These are phyloP conservation scores for Capsella bursapastoris DNA, from an alignment of 345 rosid species.

Conservation along the genomic window DNA sequence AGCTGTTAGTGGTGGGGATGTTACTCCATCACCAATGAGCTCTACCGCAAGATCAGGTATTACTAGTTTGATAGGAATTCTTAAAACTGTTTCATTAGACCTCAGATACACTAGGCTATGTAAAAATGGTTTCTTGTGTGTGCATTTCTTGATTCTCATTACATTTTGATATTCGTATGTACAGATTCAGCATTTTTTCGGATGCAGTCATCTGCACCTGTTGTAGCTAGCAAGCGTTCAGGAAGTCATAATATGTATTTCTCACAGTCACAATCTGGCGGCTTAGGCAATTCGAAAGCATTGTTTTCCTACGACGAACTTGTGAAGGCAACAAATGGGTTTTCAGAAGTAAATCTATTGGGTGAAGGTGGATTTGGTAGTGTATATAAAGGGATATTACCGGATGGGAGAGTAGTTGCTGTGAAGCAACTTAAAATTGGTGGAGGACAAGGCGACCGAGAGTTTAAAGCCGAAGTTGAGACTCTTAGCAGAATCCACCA, in stretches of 20 bases:
- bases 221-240: slow-evolving; percentile 57
- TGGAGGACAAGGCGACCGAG: slow-evolving; percentile 93
- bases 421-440: slow-evolving; percentile 87
- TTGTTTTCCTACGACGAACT: slow-evolving; percentile 77
- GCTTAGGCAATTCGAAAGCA: slow-evolving; percentile 77
- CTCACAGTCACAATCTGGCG: slow-evolving; percentile 64
- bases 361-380: slow-evolving; percentile 98
- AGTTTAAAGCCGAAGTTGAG: slow-evolving; percentile 91
- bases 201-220: slow-evolving; percentile 69
- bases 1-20: slow-evolving; percentile 58
- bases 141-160: not conserved
- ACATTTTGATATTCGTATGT: slow-evolving; percentile 24
- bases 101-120: not conserved
- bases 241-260: slow-evolving; percentile 52
- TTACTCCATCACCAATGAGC: slow-evolving; percentile 63
- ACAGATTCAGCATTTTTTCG: slow-evolving; percentile 64
- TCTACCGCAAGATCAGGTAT: slow-evolving; percentile 77
- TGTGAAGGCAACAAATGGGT: slow-evolving; percentile 71
- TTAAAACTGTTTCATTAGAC: not conserved
- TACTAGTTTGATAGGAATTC: slow-evolving; percentile 32
- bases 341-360: slow-evolving; percentile 74
- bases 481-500: slow-evolving; percentile 92
- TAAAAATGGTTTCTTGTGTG: not conserved
- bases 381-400: slow-evolving; percentile 82
- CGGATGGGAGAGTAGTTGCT: slow-evolving; percentile 93